Conservation (phyloP, 2,329 filamentous ascomycete species). For the Scedosporium apiospermum region DNA sequence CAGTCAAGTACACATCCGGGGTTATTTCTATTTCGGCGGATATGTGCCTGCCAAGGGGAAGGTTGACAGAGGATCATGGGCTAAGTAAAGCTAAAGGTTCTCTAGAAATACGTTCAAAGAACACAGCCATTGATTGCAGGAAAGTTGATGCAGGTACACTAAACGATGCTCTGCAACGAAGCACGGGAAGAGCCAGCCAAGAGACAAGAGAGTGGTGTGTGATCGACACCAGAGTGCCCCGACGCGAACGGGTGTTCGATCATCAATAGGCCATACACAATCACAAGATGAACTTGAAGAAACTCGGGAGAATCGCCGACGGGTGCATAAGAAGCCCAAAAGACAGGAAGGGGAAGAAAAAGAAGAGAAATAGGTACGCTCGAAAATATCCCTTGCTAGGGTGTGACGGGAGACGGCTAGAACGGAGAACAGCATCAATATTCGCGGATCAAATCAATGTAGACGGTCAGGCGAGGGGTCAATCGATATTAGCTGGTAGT, state of each 20-base stretch:
- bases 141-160: background rate
- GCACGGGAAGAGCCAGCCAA: background rate
- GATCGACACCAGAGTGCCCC: background rate
- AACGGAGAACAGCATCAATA: background rate
- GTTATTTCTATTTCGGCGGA: background rate
- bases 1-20: background rate
- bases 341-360: too few relatives aligned
- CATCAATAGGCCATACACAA: background rate
- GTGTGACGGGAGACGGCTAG: background rate
- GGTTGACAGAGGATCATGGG: background rate
- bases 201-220: background rate
- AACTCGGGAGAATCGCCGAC: background rate
- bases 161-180: background rate
- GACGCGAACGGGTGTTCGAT: background rate
- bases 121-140: background rate
- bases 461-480: background rate
- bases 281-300: background rate
- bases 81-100: too few relatives aligned
- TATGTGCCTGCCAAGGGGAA: background rate
- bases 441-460: background rate
- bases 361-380: background rate
- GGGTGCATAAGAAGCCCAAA: background rate
- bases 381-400: background rate
- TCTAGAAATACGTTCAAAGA: background rate
- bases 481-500: background rate